Base-by-base conservation (phyloP, 495 filamentous ascomycete species). In the Xylaria grammica region DNA sequence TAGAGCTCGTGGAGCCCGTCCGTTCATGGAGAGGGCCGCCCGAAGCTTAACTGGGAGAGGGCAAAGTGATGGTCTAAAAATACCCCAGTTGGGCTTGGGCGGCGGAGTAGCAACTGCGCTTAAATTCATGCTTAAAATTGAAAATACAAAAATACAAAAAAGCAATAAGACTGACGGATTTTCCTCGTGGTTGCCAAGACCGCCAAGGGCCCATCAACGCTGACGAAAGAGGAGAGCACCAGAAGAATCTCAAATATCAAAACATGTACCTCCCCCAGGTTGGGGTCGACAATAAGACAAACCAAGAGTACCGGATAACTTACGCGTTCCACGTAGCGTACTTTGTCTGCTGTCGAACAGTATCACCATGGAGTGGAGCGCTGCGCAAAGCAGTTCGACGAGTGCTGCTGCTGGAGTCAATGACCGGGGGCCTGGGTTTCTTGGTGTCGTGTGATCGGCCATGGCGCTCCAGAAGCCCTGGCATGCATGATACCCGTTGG, bases 61-160 rank as follows among this genome's bases (percentile, higher is more conserved):
- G 32, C 46, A 30, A 46, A 40, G 19, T 48, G 38, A 45, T 19
- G 17, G 42, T 63, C 61, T 57, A 63, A 56, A 63, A 63, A 56
- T 63, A 63, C 44, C 29, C 60, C 22, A 30, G 44, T 30, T 26
- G 44, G 61, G 29, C 29, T 52, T 46, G 26, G 58, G 45, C 30
- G 48, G 57, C 57, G 57, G 57, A 49, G 57, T 49, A 46, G 17
- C 45, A 42, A 72, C 59, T 65, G 76, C 71, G 76, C 74, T 78
- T 79, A 79, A 80, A 80, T 78, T 78, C 78, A 81, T 81, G 79
- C 79, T 80, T 79, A 80, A 78, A 77, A 66, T 55, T 57, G 42
- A 36, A 38, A 32, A n/a, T n/a, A n/a, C n/a, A n/a, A n/a, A n/a
- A n/a, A n/a, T n/a, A n/a, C n/a, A n/a, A 55, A 32, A 57, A 54